These are phyloP conservation scores for Paramecium octaurelia DNA, from an alignment of 73 alveolate genomes.

Conservation along the genomic window DNA sequence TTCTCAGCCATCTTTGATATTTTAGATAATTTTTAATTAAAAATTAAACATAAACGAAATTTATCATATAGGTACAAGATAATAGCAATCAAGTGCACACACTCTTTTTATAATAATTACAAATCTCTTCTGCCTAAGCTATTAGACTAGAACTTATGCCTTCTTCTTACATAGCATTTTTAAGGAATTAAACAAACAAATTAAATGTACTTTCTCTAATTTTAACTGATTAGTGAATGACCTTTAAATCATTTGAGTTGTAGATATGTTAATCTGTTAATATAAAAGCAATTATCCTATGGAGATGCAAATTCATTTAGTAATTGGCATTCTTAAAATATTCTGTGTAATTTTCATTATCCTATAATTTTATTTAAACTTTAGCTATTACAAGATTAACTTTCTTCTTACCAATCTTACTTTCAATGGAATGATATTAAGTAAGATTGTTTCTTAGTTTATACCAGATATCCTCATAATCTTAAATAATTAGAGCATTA, in stretches of 20 bases:
- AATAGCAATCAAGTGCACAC: neutral
- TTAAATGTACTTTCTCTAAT: slow-evolving; percentile 1
- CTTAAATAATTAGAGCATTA: neutral
- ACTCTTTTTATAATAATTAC: neutral
- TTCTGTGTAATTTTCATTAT: neutral
- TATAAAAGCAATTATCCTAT: neutral
- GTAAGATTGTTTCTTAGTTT: neutral
- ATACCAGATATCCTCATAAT: slow-evolving; percentile 38
- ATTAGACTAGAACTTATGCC: neutral
- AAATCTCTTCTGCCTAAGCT: neutral
- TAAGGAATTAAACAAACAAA: neutral
- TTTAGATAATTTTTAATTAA: neutral
- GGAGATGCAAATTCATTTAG: neutral
- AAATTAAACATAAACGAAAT: neutral
- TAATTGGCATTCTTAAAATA: slow-evolving; percentile 26
- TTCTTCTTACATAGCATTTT: slow-evolving; percentile 31
- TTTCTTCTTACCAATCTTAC: neutral
- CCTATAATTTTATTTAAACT: neutral
- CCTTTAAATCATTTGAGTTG: slow-evolving; percentile 14
- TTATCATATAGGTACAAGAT: neutral
- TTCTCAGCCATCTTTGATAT: neutral
- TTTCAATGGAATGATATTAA: neutral
- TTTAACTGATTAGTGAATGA: slow-evolving; percentile 15
- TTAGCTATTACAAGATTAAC: neutral
- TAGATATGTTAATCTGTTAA: neutral